Evolutionary conservation across 331 rosid genomes (phyloP).

Genomic region (Rhamnella rubrinervis): DNA sequence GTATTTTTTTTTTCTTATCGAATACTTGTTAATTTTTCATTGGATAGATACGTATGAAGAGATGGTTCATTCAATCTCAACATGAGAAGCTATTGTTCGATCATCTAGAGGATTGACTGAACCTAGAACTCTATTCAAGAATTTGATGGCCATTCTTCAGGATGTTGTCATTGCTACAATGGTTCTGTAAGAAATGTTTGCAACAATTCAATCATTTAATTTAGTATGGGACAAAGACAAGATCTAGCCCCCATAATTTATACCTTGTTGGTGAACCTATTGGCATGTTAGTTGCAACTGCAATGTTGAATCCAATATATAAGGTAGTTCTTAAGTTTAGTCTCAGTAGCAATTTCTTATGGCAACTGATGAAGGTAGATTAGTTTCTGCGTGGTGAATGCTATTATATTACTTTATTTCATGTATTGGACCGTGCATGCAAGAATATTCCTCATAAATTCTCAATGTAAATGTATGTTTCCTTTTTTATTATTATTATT

Average conservation of each 20-base stretch:
- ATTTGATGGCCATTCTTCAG: constrained; percentile 93
- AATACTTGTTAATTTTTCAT: too few species aligned
- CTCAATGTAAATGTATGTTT: background rate
- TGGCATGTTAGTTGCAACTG: constrained; percentile 92
- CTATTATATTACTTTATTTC: constrained; percentile 4
- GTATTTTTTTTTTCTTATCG: too few species aligned
- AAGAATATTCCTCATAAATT: background rate
- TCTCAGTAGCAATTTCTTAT: constrained; percentile 85
- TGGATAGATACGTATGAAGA: constrained; percentile 92
- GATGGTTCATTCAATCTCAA: constrained; percentile 87
- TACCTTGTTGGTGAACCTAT: constrained; percentile 98
- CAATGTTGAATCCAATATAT: constrained; percentile 97
- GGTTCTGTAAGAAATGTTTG: constrained; percentile 90
- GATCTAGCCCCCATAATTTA: constrained; percentile 37
- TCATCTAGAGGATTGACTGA: constrained; percentile 94
- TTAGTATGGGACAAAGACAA: constrained; percentile 62
- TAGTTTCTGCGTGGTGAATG: background rate
- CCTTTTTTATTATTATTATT: constrained; percentile 6
- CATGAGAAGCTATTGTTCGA: constrained; percentile 78
- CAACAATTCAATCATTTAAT: constrained; percentile 79
- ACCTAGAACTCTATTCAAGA: constrained; percentile 89
- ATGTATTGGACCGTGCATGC: background rate
- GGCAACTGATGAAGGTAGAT: constrained; percentile 94
- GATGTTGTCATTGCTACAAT: constrained; percentile 87
- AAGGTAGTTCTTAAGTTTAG: constrained; percentile 93